phyloP scores from a whole-genome alignment of 805 yeast species.

The Nakazawaea ambrosiae region DNA sequence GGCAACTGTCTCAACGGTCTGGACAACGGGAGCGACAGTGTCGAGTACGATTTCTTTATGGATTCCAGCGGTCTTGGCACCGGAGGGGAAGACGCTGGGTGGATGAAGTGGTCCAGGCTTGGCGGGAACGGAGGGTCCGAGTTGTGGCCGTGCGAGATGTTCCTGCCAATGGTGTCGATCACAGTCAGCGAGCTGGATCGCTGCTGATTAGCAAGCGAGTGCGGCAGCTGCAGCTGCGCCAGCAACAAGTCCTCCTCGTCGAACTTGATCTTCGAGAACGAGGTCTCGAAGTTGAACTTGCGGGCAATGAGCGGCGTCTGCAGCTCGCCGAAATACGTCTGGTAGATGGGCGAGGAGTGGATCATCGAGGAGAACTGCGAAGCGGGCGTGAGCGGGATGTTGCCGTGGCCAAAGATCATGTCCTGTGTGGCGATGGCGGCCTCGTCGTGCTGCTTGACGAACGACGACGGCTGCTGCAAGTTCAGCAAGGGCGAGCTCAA shows the following conservation, averaged over 20 bases:
- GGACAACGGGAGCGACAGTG: constrained; percentile 4
- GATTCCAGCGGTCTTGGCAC: constrained; percentile 4
- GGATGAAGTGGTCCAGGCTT: constrained; percentile 1
- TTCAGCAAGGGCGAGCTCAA: constrained; percentile 9
- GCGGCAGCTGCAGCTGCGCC: background rate
- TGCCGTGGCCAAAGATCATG: constrained; percentile 5
- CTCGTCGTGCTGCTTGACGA: constrained; percentile 7
- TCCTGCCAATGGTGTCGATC: constrained; percentile 6
- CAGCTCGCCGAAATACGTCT: constrained; percentile 5
- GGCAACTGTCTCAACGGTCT: background rate
- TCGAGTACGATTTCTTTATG: constrained; percentile 8
- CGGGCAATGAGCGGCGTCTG: constrained; percentile 2
- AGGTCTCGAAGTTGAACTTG: constrained; percentile 5
- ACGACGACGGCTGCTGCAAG: constrained; percentile 10
- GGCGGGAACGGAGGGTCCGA: background rate
- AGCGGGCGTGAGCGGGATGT: constrained; percentile 21
- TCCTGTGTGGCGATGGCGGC: background rate
- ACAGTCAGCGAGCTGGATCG: constrained; percentile 5
- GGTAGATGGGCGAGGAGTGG: constrained; percentile 27
- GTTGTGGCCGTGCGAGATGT: background rate
- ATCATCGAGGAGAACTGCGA: constrained; percentile 25
- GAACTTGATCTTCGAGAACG: constrained; percentile 2
- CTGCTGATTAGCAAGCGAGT: background rate
- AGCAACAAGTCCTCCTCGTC: constrained; percentile 1
- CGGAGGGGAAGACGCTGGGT: constrained; percentile 6